phyloP scores from a whole-genome alignment of 495 filamentous ascomycete species.

The Mytilinidion resinicola region DNA sequence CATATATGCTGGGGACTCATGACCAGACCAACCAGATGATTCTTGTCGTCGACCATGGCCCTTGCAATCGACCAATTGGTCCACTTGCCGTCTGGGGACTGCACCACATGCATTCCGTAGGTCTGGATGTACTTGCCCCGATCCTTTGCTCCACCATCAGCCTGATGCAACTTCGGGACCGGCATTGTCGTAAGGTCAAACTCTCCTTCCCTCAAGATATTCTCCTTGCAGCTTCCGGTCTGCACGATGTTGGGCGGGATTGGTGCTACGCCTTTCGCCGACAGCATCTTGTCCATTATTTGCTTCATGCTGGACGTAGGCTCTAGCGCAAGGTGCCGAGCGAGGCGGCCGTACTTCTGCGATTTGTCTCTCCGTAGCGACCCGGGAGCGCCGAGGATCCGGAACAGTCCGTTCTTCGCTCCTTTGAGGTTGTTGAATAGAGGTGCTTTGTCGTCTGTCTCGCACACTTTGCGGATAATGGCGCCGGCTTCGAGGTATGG shows the following conservation, averaged over 20 bases:
- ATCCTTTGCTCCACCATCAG: too few relatives aligned
- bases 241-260: background rate
- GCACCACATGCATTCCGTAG: constrained; percentile 38
- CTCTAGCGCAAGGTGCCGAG: too few relatives aligned
- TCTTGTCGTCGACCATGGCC: constrained; percentile 37
- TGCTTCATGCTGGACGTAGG: too few relatives aligned
- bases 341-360: constrained; percentile 35
- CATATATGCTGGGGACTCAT: constrained; percentile 36
- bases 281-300: too few relatives aligned
- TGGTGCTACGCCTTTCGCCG: too few relatives aligned
- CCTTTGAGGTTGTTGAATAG: constrained; percentile 43
- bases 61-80: constrained; percentile 43
- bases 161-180: constrained; percentile 33
- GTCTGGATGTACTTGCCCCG: constrained; percentile 42
- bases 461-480: constrained; percentile 37
- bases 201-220: constrained; percentile 27
- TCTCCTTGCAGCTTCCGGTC: background rate
- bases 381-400: constrained; percentile 37
- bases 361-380: constrained; percentile 27
- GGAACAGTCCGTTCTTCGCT: constrained; percentile 35
- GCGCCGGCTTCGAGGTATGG: constrained; percentile 39
- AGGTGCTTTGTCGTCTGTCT: constrained; percentile 38
- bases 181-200: constrained; percentile 38
- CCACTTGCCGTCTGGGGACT: constrained; percentile 38
- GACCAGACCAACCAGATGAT: constrained; percentile 33